Percentiles rank a stretch among this genome's conserved stretches.
Evolutionary conservation across 1,284 basidiomycete species (phyloP).

Genomic region (Xerocomus minutiporus): DNA sequence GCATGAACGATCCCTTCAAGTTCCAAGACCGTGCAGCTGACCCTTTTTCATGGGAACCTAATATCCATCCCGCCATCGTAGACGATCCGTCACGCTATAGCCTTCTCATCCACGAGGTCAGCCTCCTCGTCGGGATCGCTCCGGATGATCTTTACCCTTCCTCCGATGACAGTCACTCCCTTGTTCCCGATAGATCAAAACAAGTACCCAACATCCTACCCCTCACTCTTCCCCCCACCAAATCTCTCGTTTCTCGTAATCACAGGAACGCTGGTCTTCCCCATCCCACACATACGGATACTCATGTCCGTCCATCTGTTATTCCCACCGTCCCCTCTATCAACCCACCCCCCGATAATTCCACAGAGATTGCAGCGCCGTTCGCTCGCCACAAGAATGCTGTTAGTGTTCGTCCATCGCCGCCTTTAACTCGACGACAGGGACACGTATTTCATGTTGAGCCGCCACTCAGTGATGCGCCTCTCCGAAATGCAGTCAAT

Average conservation of each 20-base stretch:
- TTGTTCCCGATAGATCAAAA: conserved; percentile 1
- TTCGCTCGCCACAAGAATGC: conserved; percentile 10
- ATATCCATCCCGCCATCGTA: conserved; percentile 2
- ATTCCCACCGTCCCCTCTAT: background rate
- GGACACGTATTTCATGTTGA: conserved; percentile 27
- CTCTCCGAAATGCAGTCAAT: conserved; percentile 4
- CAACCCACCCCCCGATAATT: background rate
- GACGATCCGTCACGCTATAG: conserved; percentile 22
- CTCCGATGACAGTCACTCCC: conserved; percentile 1
- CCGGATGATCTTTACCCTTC: conserved; percentile 16
- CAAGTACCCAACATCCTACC: conserved; percentile 17
- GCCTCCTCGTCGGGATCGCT: conserved; percentile 30
- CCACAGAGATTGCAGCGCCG: conserved; percentile 1
- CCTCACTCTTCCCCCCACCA: conserved; percentile 20
- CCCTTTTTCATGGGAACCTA: conserved; percentile 14
- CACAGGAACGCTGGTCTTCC: conserved; percentile 2
- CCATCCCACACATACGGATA: background rate
- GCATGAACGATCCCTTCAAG: conserved; percentile 5
- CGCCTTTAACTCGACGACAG: conserved; percentile 17
- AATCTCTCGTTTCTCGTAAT: conserved; percentile 16
- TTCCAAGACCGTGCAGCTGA: conserved; percentile 1
- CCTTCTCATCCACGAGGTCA: conserved; percentile 32
- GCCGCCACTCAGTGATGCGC: background rate
- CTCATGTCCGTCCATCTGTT: background rate
- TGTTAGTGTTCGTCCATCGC: conserved; percentile 5